phyloP scores from a whole-genome alignment of 306 rosid species.

The Trifolium fragiferum region DNA sequence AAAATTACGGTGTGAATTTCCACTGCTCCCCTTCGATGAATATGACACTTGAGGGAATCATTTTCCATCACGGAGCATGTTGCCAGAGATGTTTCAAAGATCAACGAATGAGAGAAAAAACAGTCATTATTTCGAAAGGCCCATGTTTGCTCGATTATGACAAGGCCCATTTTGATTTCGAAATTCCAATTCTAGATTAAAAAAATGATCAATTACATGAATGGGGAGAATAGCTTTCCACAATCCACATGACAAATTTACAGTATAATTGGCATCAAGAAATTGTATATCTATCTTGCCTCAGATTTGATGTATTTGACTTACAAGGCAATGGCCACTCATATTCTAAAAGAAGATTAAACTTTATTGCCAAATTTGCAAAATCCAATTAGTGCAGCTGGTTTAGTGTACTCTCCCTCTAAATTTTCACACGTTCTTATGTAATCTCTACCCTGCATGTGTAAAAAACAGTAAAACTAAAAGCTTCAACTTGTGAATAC shows the following conservation, averaged over 20 bases:
- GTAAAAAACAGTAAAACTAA: constrained; percentile 25
- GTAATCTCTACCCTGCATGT: constrained; percentile 33
- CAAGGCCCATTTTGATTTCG: constrained; percentile 21
- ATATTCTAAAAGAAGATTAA: constrained; percentile 28
- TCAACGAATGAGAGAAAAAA: not conserved
- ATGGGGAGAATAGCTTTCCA: constrained; percentile 32
- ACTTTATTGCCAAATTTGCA: constrained; percentile 41
- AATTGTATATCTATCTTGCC: constrained; percentile 14
- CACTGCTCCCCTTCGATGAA: no score
- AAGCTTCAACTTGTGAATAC: constrained; percentile 56
- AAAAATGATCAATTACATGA: constrained; percentile 20
- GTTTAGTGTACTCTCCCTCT: constrained; percentile 39
- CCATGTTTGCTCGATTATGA: not conserved
- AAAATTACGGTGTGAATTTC: no score
- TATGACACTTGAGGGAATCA: no score
- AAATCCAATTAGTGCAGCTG: constrained; percentile 51
- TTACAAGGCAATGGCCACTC: constrained; percentile 23
- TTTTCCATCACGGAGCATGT: not conserved
- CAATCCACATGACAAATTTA: constrained; percentile 37
- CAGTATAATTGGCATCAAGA: constrained; percentile 39
- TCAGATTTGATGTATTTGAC: constrained; percentile 8
- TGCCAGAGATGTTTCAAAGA: constrained; percentile 12
- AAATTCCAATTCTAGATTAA: constrained; percentile 29
- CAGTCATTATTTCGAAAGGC: constrained; percentile 3
- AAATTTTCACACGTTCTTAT: constrained; percentile 34